Evolutionary conservation across 208 protist genomes (phyloP), one percentile per base, ranked within the genome.

Genomic region (Angomonas deanei): DNA sequence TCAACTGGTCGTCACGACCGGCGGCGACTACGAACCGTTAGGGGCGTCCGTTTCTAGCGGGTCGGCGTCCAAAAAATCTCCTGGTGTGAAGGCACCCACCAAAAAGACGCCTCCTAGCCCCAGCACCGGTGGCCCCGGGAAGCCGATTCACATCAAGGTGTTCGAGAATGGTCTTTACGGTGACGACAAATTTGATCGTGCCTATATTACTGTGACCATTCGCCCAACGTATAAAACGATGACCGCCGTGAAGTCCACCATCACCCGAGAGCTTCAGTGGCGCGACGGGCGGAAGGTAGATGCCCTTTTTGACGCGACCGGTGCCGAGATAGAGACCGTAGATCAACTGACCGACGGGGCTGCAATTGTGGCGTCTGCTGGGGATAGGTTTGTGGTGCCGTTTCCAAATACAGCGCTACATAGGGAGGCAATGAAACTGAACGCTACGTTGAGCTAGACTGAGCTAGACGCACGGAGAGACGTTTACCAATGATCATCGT

Each of bases 141-240:
- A 74, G 33, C 68, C 76, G 17, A 87, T 86, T 68, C 85, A 86
- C 59, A 74, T 97, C 26, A 73, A 78, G 28, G 82, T 97, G 21
- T 97, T 86, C 68, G 83, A 86, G 56, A 97, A 97, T 70, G 91
- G 91, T 6, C 33, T 79, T 21, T 97, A 97, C 74, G 91, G 88
- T 38, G 83, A 88, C 60, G 68, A 75, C 66, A 50, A 54, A 15
- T 78, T 84, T 64, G 70, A 73, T 11, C 68, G 84, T 55, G 70
- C 68, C 1, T 92, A 82, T 61, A 74, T 72, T 30, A 96, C 84
- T 4, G 70, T 97, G 28, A 94, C 91, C 8, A 74, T 97, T 33
- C 80, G 91, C 1, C 78, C 85, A 6, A 87, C 78, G 4, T 91
- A 88, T 74, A 92, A 92, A 63, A 92, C 86, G 17, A 68, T 97